A percentile compares a stretch with the other conserved stretches of the same genome.
phyloP scores from a whole-genome alignment of 169 alveolate species.

The Cryptosporidium canis region DNA sequence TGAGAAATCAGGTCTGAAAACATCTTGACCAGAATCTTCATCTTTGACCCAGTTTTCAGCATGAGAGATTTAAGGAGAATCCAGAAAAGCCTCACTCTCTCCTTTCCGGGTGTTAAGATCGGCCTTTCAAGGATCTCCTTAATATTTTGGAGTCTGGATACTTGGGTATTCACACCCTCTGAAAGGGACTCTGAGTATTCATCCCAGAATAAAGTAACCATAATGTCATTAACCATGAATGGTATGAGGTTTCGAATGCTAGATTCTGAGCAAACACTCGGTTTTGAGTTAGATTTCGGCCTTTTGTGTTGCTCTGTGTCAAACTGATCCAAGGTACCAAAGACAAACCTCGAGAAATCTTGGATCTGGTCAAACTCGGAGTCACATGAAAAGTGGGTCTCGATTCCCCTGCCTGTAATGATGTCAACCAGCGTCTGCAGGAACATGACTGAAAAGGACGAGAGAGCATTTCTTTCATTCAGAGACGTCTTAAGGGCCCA shows the following conservation, averaged over 20 bases:
- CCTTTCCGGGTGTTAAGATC: not conserved
- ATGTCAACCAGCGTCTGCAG: conserved; percentile 25
- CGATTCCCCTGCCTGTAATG: conserved; percentile 26
- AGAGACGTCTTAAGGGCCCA: conserved; percentile 40
- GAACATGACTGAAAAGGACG: conserved; percentile 17
- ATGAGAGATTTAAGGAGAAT: not conserved
- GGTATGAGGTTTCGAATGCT: not conserved
- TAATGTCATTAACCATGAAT: not conserved
- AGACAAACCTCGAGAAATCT: conserved; percentile 21
- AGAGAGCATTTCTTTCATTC: conserved; percentile 16
- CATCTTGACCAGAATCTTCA: not conserved
- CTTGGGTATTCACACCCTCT: not conserved
- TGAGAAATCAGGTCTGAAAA: not conserved
- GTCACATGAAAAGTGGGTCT: too few species aligned
- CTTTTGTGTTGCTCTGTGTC: not conserved
- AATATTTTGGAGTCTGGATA: not conserved
- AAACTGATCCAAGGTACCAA: not conserved
- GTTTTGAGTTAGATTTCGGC: not conserved
- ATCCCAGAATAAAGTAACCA: conserved; percentile 30
- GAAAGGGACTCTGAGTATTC: not conserved
- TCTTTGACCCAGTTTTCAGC: conserved; percentile 7
- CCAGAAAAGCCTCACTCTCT: conserved; percentile 41
- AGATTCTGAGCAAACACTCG: not conserved
- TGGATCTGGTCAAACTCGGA: not conserved
- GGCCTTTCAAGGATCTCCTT: not conserved